These are phyloP conservation scores for Nectriaceae sp. DNA, from an alignment of 2,329 filamentous ascomycete species.

Conservation along the genomic window DNA sequence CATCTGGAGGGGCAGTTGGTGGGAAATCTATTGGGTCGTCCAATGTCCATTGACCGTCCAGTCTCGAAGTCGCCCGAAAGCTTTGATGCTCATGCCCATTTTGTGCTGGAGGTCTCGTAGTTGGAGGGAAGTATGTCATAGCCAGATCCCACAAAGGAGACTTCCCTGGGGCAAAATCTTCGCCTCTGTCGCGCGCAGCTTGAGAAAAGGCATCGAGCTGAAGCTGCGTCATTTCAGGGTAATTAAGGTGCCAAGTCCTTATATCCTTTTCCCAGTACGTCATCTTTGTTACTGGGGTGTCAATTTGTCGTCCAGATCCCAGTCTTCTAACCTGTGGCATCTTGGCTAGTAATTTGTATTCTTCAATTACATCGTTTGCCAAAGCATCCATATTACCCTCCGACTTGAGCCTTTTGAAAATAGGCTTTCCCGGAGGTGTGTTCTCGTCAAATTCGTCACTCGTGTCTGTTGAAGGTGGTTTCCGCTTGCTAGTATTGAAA, in stretches of 20 bases:
- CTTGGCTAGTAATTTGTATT: constrained; percentile 48
- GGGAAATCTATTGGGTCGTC: constrained; percentile 33
- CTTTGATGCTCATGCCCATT: constrained; percentile 8
- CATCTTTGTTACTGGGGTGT: constrained; percentile 56
- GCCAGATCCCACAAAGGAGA: constrained; percentile 57
- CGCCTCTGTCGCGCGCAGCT: constrained; percentile 51
- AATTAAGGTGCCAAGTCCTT: constrained; percentile 60
- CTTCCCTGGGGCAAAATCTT: constrained; percentile 55
- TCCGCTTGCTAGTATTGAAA: constrained; percentile 57
- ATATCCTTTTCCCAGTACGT: constrained; percentile 60
- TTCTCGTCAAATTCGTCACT: constrained; percentile 53
- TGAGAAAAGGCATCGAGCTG: constrained; percentile 57
- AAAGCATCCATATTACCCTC: constrained; percentile 42
- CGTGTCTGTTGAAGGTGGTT: constrained; percentile 48
- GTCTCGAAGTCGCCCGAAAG: constrained; percentile 24
- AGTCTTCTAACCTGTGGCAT: constrained; percentile 52
- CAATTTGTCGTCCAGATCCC: constrained; percentile 58
- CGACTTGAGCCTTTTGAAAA: constrained; percentile 58
- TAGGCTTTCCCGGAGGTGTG: constrained; percentile 43
- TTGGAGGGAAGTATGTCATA: constrained; percentile 60
- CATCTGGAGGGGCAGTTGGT: constrained; percentile 32
- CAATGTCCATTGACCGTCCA: constrained; percentile 20
- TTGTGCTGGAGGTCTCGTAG: constrained; percentile 20
- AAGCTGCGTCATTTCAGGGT: constrained; percentile 64
- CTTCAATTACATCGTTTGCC: constrained; percentile 39